phyloP scores from a whole-genome alignment of 2,329 filamentous ascomycete species.

The Paraconiothyrium sp. region DNA sequence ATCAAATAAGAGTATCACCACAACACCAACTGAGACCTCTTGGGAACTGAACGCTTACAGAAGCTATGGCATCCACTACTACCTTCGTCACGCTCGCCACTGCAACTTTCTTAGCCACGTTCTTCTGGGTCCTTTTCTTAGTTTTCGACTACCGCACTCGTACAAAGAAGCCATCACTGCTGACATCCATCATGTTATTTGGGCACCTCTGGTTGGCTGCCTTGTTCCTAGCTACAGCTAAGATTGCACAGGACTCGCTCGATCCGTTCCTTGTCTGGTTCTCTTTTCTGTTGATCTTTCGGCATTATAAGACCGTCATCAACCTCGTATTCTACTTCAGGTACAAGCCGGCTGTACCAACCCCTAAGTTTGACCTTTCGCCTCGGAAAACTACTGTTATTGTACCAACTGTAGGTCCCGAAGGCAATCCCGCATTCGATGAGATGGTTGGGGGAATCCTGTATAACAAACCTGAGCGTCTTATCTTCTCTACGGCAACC shows the following conservation, averaged over 20 bases:
- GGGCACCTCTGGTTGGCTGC: constrained; percentile 24
- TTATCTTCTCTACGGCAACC: constrained; percentile 33
- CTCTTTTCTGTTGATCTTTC: constrained; percentile 24
- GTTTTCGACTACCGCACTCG: constrained; percentile 4
- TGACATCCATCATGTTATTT: constrained; percentile 18
- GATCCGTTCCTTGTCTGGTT: constrained; percentile 27
- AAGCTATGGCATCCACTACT: neutral
- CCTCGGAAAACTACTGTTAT: constrained; percentile 21
- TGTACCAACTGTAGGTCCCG: constrained; percentile 30
- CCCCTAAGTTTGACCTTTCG: neutral
- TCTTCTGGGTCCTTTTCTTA: constrained; percentile 7
- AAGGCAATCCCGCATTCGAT: constrained; percentile 15
- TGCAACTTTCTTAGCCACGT: neutral
- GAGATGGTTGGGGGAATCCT: constrained; percentile 27
- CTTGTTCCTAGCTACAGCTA: constrained; percentile 14
- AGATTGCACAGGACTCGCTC: constrained; percentile 4
- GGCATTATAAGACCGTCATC: constrained; percentile 31
- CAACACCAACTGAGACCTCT: neutral
- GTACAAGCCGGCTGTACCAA: constrained; percentile 22
- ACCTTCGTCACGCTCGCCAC: neutral
- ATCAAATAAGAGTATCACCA: neutral
- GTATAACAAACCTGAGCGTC: constrained; percentile 21
- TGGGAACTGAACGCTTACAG: neutral
- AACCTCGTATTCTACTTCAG: constrained; percentile 29
- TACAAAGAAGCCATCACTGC: constrained; percentile 1